Base-by-base conservation (phyloP, 352 stramenopile species). In the Salisapilia sapeloensis region DNA sequence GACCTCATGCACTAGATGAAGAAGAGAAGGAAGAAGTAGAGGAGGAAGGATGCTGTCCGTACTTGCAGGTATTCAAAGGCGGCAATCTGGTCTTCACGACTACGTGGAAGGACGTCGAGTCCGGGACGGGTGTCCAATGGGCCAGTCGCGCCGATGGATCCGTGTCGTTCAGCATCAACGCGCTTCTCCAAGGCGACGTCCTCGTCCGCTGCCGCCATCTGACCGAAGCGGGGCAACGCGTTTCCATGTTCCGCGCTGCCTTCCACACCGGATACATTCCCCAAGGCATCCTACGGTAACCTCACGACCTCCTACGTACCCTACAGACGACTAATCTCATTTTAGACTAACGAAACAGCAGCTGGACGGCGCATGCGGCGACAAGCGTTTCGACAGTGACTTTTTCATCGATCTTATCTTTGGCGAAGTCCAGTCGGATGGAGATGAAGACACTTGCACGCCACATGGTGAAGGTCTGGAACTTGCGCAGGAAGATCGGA, bases 221-320 rank as follows among this genome's bases (percentile, higher is more conserved):
- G 11, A 96, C 84, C 13, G 66, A 87, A 38, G 44, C 58, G 35
- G 74, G 78, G 17, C 61, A 93, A 49, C 66, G 89, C 0, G 60
- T 97, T 26, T 94, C 71, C 10, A 98, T 99, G 90, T 99, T 98
- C 54, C 81, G 94, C 34, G 91, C 87, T 6, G 92, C 87, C 10
- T 97, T 99, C 51, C 93, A 99, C 61, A 98, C 92, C n/a, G 93
- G 94, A 2, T 98, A 98, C 50, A 92, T 97, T 25, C 89, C 91
- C 4, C 76, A 92, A 21, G 89, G 91, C 13, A 94, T 98, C 29
- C 55, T 99, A 29, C 55, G 92, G 55, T 87, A 59, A 16, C n/a
- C n/a, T n/a, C n/a, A n/a, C n/a, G n/a, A n/a, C n/a, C n/a, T n/a
- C n/a, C 48, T 35, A 30, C 6, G 20, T 26, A 21, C 6, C 35